These are phyloP conservation scores for Scheffersomyces stipitis DNA, from an alignment of 805 yeast genomes.

Conservation along the genomic window DNA sequence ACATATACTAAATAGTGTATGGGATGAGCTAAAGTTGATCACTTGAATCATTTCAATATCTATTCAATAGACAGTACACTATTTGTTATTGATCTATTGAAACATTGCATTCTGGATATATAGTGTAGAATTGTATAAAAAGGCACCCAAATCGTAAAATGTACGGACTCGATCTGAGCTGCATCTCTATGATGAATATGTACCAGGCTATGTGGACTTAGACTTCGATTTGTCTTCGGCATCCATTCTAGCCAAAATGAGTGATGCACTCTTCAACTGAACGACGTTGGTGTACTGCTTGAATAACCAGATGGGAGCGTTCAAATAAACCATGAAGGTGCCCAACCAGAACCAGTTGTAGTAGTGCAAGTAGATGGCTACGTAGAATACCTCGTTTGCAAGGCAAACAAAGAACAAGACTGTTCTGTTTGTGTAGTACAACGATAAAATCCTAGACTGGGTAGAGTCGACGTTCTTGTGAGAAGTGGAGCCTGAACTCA, in stretches of 20 bases:
- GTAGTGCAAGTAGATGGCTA: conserved; percentile 78
- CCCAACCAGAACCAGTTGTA: conserved; percentile 65
- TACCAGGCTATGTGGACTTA: too few relatives aligned
- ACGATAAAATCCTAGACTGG: conserved; percentile 67
- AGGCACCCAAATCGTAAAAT: too few relatives aligned
- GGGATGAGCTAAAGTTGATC: too few relatives aligned
- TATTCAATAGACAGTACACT: too few relatives aligned
- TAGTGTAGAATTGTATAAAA: too few relatives aligned
- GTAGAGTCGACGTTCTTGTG: conserved; percentile 82
- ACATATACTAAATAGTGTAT: too few relatives aligned
- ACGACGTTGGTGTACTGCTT: conserved; percentile 89
- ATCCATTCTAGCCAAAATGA: conserved; percentile 75
- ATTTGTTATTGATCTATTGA: too few relatives aligned
- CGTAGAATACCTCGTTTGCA: conserved; percentile 88
- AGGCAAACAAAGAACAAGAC: conserved; percentile 90
- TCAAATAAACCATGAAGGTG: conserved; percentile 53
- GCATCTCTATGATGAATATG: too few relatives aligned
- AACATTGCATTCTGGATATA: too few relatives aligned
- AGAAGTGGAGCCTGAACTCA: conserved; percentile 71
- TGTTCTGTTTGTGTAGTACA: conserved; percentile 82
- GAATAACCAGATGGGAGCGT: conserved; percentile 85
- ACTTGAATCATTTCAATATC: too few relatives aligned
- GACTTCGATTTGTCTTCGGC: conserved; percentile 48
- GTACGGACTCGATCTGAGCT: too few relatives aligned
- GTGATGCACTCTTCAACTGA: conserved; percentile 84